Base-by-base conservation (phyloP, 2,329 filamentous ascomycete species). In the Xylaria polymorpha region DNA sequence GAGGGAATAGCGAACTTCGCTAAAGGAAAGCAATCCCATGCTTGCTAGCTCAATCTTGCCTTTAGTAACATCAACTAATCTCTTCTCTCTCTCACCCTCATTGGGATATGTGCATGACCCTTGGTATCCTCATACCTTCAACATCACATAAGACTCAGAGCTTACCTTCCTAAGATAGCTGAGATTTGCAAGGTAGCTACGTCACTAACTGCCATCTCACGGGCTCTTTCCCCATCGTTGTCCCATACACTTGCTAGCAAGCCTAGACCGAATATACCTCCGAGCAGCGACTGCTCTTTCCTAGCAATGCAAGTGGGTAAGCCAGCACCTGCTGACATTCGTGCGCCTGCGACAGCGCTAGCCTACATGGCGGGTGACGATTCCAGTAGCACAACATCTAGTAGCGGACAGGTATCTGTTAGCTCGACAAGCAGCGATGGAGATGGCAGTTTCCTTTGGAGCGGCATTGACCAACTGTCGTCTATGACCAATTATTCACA, bases 401-500 rank as follows among this genome's bases (percentile, higher is more conserved):
- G 53, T 20, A 48, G 51, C 15, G 15, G 29, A 8, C 29, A n/a
- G n/a, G n/a, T n/a, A 4, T 53, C 1, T 35, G 25, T 32, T 3
- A 62, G 44, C 18, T 46, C 41, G 1, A 55, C 51, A 43, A 56
- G 55, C 22, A 39, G 60, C 37, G 43, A 61, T 39, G 35, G 14
- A 39, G 25, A 44, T 3, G 50, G 56, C 15, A 51, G 37, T 22
- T 46, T 3, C 43, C 25, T 32, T 44, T 37, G 35, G 25, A 51
- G 39, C 18, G 25, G 22, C 8, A 44, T 48, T 35, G 53, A 67
- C 37, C 15, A 15, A n/a, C 48, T 57, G 10, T 62, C 64, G 6
- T 32, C 58, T 7, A n/a, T 32, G 6, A 56, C 41, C 12, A 29
- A 29, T 35, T 10, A 44, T 25, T 29, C 41, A 5, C 25, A 9